phyloP scores from a whole-genome alignment of 2,329 filamentous ascomycete species.

The Fusarium newnesense region DNA sequence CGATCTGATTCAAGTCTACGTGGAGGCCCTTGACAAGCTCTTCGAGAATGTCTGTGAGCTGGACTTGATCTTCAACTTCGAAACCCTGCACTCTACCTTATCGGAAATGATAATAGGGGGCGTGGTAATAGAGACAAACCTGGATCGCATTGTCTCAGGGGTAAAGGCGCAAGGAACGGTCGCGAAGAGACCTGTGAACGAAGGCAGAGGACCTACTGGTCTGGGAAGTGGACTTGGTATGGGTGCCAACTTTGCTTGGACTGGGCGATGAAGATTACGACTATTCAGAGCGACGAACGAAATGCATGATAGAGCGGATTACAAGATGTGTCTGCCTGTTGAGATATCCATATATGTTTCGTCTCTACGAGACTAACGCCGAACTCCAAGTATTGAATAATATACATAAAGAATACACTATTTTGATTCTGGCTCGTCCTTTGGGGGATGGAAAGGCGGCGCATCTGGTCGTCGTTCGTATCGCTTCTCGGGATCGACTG shows the following conservation, averaged over 20 bases:
- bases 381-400: constrained; percentile 43
- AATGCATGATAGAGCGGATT: constrained; percentile 25
- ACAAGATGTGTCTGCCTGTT: constrained; percentile 30
- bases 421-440: constrained; percentile 43
- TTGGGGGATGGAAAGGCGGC: constrained; percentile 45
- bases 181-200: constrained; percentile 82
- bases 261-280: constrained; percentile 48
- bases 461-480: constrained; percentile 55
- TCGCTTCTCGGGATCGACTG: constrained; percentile 54
- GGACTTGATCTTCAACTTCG: constrained; percentile 98
- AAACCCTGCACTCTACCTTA: constrained; percentile 90
- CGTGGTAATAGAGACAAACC: constrained; percentile 90
- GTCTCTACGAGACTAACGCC: constrained; percentile 41
- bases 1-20: constrained; percentile 97
- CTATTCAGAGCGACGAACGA: constrained; percentile 5
- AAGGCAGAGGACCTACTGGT: constrained; percentile 60
- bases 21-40: constrained; percentile 91
- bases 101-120: constrained; percentile 96
- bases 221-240: constrained; percentile 64
- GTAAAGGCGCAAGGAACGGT: constrained; percentile 82
- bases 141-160: constrained; percentile 88
- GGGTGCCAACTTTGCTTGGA: constrained; percentile 69
- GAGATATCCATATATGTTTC: constrained; percentile 41
- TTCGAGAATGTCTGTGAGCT: constrained; percentile 99
- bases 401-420: constrained; percentile 42